A percentile compares a stretch with the other conserved stretches of the same genome.
These are phyloP conservation scores for Cystoisospora suis DNA, from an alignment of 169 alveolate species.

Conservation along the genomic window DNA sequence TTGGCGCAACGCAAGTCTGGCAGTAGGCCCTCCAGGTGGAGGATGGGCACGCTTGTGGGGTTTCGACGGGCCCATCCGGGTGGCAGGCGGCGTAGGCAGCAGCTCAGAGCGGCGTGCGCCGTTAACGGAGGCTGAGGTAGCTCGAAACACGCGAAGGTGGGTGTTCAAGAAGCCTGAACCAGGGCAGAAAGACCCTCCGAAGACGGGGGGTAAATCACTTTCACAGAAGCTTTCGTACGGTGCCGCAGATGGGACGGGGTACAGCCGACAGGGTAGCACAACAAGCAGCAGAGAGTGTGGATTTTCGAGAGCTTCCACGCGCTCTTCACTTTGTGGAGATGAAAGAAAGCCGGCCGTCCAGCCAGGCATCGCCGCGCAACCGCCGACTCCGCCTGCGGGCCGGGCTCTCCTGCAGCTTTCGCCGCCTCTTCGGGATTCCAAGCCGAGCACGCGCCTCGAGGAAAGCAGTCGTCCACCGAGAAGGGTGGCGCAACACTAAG, in stretches of 20 bases:
- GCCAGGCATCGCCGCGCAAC: constrained; percentile 13
- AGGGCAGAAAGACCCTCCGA: neutral
- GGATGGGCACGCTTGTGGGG: constrained; percentile 30
- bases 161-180: neutral
- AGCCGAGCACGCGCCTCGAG: neutral
- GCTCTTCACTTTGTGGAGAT: neutral
- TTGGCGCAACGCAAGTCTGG: neutral
- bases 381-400: neutral
- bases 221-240: too few relatives aligned
- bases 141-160: constrained; percentile 25
- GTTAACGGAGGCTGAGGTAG: neutral
- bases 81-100: neutral
- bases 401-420: neutral
- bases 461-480: neutral
- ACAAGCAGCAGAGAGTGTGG: neutral
- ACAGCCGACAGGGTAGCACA: too few relatives aligned
- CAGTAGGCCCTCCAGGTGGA: neutral
- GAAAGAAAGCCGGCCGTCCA: neutral
- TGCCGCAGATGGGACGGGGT: too few relatives aligned
- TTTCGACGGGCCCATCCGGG: neutral
- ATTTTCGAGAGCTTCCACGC: neutral
- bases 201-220: too few relatives aligned
- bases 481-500: neutral
- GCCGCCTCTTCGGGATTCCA: neutral
- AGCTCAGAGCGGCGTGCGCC: neutral